Evolutionary conservation across 2,329 filamentous ascomycete genomes (phyloP), one percentile per base, ranked within the genome.

Genomic region (Apiospora koreana): DNA sequence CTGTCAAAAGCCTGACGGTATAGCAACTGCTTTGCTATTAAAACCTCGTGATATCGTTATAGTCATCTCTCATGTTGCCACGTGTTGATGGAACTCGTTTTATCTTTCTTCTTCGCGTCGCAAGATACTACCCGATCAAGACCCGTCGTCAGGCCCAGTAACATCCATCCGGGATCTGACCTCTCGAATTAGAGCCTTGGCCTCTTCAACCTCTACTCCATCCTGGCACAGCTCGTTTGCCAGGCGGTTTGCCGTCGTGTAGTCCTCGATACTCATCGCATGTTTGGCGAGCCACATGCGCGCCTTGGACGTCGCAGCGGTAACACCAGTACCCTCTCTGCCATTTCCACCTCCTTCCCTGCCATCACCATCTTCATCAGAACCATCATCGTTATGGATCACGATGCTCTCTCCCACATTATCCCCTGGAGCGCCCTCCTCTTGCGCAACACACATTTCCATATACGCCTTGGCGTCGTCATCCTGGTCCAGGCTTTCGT

Each of bases 121-220:
- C 54, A 38, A 38, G 38, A 38, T 62, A 31, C 21, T 62, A 28
- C 54, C 54, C 9, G 31, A n/a, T 62, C 31, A 62, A 38, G 31
- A n/a, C 9, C 28, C 64, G 12, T 45, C 42, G n/a, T 43, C 64
- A 28, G 41, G 43, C 31, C 69, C 73, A 68, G 69, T 74, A 67
- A 76, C 81, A 67, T 94, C 92, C 81, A 94, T 87, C 74, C 93
- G 88, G 5, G 92, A 92, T 75, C 95, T 88, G 16, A 97, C 91
- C 80, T 98, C 95, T 72, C 94, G 88, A 72, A 97, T 93, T 75
- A 98, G 84, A 3, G 94, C 94, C 83, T 98, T 98, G 38, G 96
- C 96, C 81, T 99, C 96, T 79, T 99, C 96, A 2, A 98, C 94
- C 81, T 98, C 96, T 35, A 97, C 91, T 0, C 96, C 96, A 81